Evolutionary conservation across 2,329 filamentous ascomycete genomes (phyloP).

Genomic region (Calonectria montana): DNA sequence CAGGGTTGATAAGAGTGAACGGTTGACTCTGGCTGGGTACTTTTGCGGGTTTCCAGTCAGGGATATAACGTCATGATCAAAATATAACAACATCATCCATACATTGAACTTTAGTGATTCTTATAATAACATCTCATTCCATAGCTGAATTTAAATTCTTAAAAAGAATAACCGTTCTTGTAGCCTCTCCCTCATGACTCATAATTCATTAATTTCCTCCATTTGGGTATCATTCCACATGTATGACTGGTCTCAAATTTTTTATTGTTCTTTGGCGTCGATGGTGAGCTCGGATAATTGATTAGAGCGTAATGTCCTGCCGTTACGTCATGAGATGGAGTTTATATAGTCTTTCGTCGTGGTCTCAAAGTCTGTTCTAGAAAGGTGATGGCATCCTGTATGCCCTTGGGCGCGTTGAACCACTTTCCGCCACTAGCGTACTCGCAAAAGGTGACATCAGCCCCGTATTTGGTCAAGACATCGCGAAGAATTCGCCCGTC

Average conservation of each 20-base stretch:
- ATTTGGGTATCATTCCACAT: neutral
- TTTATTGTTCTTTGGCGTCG: neutral
- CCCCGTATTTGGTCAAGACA: slow-evolving; percentile 50
- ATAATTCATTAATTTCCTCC: neutral
- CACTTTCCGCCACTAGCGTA: slow-evolving; percentile 57
- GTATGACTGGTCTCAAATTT: too few species aligned
- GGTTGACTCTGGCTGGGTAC: too few species aligned
- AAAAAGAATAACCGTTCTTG: neutral
- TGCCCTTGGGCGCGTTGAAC: slow-evolving; percentile 56
- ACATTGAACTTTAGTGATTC: too few species aligned
- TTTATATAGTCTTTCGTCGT: neutral
- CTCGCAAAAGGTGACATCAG: slow-evolving; percentile 53
- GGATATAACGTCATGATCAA: too few species aligned
- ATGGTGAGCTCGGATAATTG: too few species aligned
- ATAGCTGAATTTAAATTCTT: too few species aligned
- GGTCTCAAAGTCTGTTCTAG: slow-evolving; percentile 30
- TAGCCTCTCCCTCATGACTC: neutral
- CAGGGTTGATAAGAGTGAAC: too few species aligned
- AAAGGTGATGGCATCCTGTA: slow-evolving; percentile 55
- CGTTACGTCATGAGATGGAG: neutral
- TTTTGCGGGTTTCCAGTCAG: too few species aligned
- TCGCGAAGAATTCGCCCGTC: slow-evolving; percentile 51
- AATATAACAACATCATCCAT: too few species aligned
- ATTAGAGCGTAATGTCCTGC: too few species aligned
- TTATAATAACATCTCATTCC: too few species aligned